Evolutionary conservation across 2,329 filamentous ascomycete species (phyloP).

Genomic region (Fusarium buharicum): DNA sequence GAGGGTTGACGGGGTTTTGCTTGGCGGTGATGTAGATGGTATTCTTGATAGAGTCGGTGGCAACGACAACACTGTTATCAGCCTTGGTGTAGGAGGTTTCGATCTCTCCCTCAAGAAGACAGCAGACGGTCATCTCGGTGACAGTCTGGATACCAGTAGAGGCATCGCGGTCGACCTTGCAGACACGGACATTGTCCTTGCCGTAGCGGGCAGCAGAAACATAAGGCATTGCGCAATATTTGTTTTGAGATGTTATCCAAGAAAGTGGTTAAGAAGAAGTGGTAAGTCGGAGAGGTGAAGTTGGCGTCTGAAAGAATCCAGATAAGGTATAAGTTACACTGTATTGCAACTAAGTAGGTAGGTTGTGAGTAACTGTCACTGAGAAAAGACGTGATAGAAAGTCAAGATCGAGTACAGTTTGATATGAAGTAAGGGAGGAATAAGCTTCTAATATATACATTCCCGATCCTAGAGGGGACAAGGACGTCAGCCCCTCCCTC

Average conservation of each 20-base stretch:
- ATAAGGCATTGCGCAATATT: slow-evolving; percentile 58
- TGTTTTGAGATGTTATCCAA: slow-evolving; percentile 14
- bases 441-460: slow-evolving; percentile 38
- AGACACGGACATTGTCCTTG: slow-evolving; percentile 98
- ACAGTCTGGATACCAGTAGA: slow-evolving; percentile 83
- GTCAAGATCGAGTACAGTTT: slow-evolving; percentile 1
- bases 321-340: slow-evolving; percentile 13
- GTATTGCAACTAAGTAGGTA: slow-evolving; percentile 1
- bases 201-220: slow-evolving; percentile 78
- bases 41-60: slow-evolving; percentile 98
- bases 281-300: slow-evolving; percentile 11
- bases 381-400: background rate
- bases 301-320: slow-evolving; percentile 12
- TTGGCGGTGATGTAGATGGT: slow-evolving; percentile 96
- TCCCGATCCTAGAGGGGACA: slow-evolving; percentile 6
- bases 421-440: slow-evolving; percentile 4
- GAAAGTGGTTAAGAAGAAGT: slow-evolving; percentile 24
- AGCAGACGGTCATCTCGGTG: slow-evolving; percentile 94
- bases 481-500: slow-evolving; percentile 33
- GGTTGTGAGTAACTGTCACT: slow-evolving; percentile 5
- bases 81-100: slow-evolving; percentile 88
- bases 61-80: slow-evolving; percentile 94
- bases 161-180: slow-evolving; percentile 88
- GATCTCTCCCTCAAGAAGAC: slow-evolving; percentile 92
- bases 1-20: slow-evolving; percentile 89